These are phyloP conservation scores for Zoysia japonica DNA, from an alignment of 176 grass and related monocot genomes.

Conservation along the genomic window DNA sequence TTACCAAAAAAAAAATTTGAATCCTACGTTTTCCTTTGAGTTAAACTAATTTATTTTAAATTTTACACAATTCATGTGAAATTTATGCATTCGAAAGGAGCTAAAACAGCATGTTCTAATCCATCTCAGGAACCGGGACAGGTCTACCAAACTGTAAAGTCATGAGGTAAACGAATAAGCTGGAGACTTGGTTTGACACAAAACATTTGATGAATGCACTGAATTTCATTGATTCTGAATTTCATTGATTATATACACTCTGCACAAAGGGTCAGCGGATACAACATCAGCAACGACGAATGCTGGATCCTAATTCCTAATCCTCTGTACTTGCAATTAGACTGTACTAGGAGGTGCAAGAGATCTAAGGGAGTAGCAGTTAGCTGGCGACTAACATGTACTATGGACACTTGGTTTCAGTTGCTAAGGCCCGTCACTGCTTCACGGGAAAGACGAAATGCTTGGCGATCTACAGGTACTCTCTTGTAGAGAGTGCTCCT, in stretches of 20 bases:
- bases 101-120: too few species aligned
- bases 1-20: too few species aligned
- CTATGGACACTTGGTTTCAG: slow-evolving; percentile 34
- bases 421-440: too few species aligned
- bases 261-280: neutral
- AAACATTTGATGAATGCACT: neutral
- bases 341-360: slow-evolving; percentile 29
- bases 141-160: too few species aligned
- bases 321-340: slow-evolving; percentile 5
- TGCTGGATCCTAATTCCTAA: neutral
- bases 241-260: neutral
- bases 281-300: slow-evolving; percentile 16
- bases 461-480: slow-evolving; percentile 35
- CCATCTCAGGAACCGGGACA: too few species aligned
- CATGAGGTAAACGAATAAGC: too few species aligned
- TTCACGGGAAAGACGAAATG: slow-evolving; percentile 43
- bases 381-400: slow-evolving; percentile 47
- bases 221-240: neutral
- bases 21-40: too few species aligned
- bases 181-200: too few species aligned
- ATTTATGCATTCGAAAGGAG: too few species aligned
- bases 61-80: too few species aligned
- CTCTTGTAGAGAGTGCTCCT: slow-evolving; percentile 19
- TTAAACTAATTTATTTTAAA: too few species aligned
- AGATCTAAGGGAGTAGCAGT: slow-evolving; percentile 21